These are phyloP conservation scores for Solanum appendiculatum DNA, from an alignment of 257 asterid genomes.

Conservation along the genomic window DNA sequence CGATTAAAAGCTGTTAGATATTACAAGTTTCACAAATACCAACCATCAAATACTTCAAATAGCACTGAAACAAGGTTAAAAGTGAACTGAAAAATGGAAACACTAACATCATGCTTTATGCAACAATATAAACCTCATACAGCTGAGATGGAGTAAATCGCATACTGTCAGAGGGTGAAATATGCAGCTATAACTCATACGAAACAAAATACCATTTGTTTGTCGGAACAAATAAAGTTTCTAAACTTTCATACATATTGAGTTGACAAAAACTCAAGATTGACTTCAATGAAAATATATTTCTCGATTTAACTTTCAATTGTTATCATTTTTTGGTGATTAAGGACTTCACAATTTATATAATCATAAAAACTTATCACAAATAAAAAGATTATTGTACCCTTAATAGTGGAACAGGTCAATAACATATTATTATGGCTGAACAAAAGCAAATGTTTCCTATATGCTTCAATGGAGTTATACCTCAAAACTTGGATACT, in stretches of 20 bases:
- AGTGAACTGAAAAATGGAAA: background rate
- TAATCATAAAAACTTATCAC: background rate
- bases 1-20: background rate
- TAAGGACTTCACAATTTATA: background rate
- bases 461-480: background rate
- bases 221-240: background rate
- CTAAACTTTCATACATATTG: background rate
- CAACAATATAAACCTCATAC: background rate
- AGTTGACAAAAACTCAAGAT: background rate
- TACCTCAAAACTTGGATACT: slow-evolving; percentile 90
- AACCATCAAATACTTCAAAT: background rate
- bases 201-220: background rate
- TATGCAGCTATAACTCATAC: background rate
- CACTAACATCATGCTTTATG: background rate
- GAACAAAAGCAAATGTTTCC: background rate
- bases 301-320: background rate
- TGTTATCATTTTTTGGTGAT: background rate
- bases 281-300: background rate
- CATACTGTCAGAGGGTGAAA: background rate
- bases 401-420: background rate
- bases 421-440: background rate
- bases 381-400: background rate
- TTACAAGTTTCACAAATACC: background rate
- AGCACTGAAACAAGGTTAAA: background rate
- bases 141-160: background rate